phyloP scores from a whole-genome alignment of 2,329 filamentous ascomycete species.

The Biscogniauxia sp. region DNA sequence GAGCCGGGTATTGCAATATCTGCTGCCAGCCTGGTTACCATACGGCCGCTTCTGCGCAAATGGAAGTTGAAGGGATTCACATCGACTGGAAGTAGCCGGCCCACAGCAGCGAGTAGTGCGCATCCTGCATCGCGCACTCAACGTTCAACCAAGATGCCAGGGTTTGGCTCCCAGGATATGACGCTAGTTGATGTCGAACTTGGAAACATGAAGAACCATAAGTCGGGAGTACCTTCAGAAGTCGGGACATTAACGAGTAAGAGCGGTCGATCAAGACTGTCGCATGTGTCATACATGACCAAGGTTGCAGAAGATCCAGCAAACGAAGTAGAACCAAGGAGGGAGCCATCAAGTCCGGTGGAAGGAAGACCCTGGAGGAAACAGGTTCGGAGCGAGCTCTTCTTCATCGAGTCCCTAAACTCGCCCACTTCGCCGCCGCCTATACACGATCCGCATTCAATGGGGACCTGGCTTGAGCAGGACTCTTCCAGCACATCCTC shows the following conservation, averaged over 20 bases:
- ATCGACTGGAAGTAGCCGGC: constrained; percentile 36
- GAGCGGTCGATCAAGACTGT: constrained; percentile 14
- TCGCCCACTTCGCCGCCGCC: constrained; percentile 10
- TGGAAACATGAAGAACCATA: constrained; percentile 14
- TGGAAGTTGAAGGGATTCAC: constrained; percentile 47
- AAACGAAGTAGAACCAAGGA: constrained; percentile 20
- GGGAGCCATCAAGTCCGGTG: constrained; percentile 13
- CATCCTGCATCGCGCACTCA: constrained; percentile 33
- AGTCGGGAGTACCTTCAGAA: constrained; percentile 10
- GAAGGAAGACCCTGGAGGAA: constrained; percentile 11
- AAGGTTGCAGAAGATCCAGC: constrained; percentile 14
- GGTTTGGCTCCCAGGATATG: constrained; percentile 37
- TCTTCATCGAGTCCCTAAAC: constrained; percentile 35
- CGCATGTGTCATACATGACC: constrained; percentile 12
- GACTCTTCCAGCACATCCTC: constrained; percentile 27
- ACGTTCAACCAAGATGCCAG: constrained; percentile 31
- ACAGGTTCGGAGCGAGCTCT: constrained; percentile 35
- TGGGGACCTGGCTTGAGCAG: constrained; percentile 23
- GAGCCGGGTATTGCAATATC: constrained; percentile 56
- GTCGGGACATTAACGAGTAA: constrained; percentile 12
- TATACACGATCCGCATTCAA: constrained; percentile 7
- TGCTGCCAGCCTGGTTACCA: constrained; percentile 53
- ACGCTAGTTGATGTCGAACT: constrained; percentile 37
- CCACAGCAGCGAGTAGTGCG: constrained; percentile 24
- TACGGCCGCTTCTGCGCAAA: constrained; percentile 52